Conservation (phyloP, 805 yeast genomes). For the Phaffomyces antillensis region DNA sequence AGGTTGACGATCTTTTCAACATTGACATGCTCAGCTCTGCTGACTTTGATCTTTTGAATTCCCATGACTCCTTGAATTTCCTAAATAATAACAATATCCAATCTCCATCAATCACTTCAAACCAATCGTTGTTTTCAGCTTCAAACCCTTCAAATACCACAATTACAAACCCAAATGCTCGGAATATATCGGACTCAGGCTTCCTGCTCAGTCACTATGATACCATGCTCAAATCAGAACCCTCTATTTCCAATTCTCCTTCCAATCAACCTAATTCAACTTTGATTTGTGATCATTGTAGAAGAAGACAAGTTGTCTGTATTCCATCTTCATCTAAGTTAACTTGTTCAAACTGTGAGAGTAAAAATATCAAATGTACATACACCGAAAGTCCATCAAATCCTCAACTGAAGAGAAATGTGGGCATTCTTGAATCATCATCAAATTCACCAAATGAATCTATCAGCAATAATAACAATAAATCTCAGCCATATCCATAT, state of each 20-base stretch:
- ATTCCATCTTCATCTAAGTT: constrained; percentile 52
- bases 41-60: constrained; percentile 21
- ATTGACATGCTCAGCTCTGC: constrained; percentile 12
- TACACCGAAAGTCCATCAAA: constrained; percentile 49
- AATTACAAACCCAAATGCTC: not conserved
- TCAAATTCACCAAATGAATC: constrained; percentile 5
- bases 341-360: constrained; percentile 62
- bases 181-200: constrained; percentile 1
- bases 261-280: not conserved
- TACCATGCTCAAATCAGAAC: not conserved
- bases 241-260: too few species aligned
- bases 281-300: constrained; percentile 68
- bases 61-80: constrained; percentile 15
- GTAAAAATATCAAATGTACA: constrained; percentile 68
- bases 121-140: not conserved
- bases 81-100: constrained; percentile 1
- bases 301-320: constrained; percentile 75
- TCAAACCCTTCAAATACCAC: not conserved
- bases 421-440: constrained; percentile 14
- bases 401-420: constrained; percentile 31
- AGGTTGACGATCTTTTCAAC: constrained; percentile 11
- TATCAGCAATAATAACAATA: not conserved
- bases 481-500: constrained; percentile 1
- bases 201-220: not conserved
- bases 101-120: not conserved